phyloP scores from a whole-genome alignment of 495 filamentous ascomycete genomes.

The Aspergillus avenaceus region DNA sequence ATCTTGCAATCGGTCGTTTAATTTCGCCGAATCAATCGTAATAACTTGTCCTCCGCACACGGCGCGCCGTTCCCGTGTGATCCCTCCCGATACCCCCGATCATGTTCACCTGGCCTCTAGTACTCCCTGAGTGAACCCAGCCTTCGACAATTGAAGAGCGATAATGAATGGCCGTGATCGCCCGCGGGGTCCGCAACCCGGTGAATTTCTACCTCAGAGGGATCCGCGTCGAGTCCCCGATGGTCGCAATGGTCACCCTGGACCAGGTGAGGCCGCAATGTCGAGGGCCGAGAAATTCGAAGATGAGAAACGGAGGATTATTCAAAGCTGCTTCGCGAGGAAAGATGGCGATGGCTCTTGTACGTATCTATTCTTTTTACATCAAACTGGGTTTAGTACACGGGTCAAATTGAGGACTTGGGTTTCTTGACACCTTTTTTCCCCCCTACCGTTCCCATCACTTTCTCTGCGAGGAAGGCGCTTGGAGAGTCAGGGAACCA shows the following conservation, averaged over 20 bases:
- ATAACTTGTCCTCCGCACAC: slow-evolving; percentile 10
- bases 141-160: slow-evolving; percentile 16
- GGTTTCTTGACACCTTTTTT: not conserved
- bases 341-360: slow-evolving; percentile 76
- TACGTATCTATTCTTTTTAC: slow-evolving; percentile 38
- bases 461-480: too few relatives aligned
- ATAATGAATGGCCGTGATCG: slow-evolving; percentile 38
- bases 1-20: not conserved
- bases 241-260: slow-evolving; percentile 24
- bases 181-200: slow-evolving; percentile 21
- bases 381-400: not conserved
- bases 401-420: not conserved
- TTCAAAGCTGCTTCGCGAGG: slow-evolving; percentile 87
- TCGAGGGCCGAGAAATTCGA: slow-evolving; percentile 87
- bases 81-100: slow-evolving; percentile 22
- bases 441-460: too few relatives aligned
- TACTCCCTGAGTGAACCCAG: slow-evolving; percentile 26
- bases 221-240: slow-evolving; percentile 33
- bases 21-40: not conserved
- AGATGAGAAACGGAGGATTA: slow-evolving; percentile 90
- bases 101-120: slow-evolving; percentile 35
- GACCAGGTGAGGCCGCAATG: slow-evolving; percentile 32
- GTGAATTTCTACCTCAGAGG: slow-evolving; percentile 23
- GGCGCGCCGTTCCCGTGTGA: slow-evolving; percentile 13
- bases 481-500: too few relatives aligned